phyloP scores from a whole-genome alignment of 805 yeast genomes.

The Pichia californica region DNA sequence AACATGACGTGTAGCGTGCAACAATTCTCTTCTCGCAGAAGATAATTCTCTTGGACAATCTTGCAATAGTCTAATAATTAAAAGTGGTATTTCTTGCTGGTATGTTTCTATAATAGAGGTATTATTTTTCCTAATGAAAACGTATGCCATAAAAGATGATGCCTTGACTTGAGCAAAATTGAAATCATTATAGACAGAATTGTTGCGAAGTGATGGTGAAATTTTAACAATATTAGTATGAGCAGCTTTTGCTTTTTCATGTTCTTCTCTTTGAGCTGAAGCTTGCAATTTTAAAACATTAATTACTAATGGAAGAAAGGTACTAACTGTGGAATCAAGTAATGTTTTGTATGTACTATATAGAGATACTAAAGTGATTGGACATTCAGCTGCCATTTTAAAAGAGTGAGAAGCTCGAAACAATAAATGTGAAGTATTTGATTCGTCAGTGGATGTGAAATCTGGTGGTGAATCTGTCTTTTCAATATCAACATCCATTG shows the following conservation, averaged over 20 bases:
- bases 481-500: neutral
- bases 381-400: slow-evolving; percentile 92
- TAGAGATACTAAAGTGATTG: slow-evolving; percentile 90
- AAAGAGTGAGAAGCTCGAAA: slow-evolving; percentile 72
- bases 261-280: slow-evolving; percentile 67
- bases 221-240: slow-evolving; percentile 63
- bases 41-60: slow-evolving; percentile 95
- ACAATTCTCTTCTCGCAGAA: slow-evolving; percentile 82
- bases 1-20: slow-evolving; percentile 95
- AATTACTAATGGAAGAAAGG: slow-evolving; percentile 76
- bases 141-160: slow-evolving; percentile 89
- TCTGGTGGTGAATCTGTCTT: slow-evolving; percentile 32
- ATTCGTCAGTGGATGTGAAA: slow-evolving; percentile 35
- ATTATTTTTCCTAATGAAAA: slow-evolving; percentile 78
- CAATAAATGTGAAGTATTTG: slow-evolving; percentile 40
- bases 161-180: slow-evolving; percentile 93
- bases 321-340: slow-evolving; percentile 63
- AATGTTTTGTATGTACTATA: slow-evolving; percentile 80
- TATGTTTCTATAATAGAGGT: slow-evolving; percentile 54
- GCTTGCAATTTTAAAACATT: slow-evolving; percentile 72
- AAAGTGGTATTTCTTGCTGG: slow-evolving; percentile 70
- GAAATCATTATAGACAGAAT: slow-evolving; percentile 80
- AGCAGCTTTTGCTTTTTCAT: slow-evolving; percentile 46
- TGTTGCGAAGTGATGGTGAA: slow-evolving; percentile 66
- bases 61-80: slow-evolving; percentile 76